Evolutionary conservation across 2,329 filamentous ascomycete species (phyloP), one percentile per base, ranked within the genome.

Genomic region (Ophiostoma novo-ulmi): DNA sequence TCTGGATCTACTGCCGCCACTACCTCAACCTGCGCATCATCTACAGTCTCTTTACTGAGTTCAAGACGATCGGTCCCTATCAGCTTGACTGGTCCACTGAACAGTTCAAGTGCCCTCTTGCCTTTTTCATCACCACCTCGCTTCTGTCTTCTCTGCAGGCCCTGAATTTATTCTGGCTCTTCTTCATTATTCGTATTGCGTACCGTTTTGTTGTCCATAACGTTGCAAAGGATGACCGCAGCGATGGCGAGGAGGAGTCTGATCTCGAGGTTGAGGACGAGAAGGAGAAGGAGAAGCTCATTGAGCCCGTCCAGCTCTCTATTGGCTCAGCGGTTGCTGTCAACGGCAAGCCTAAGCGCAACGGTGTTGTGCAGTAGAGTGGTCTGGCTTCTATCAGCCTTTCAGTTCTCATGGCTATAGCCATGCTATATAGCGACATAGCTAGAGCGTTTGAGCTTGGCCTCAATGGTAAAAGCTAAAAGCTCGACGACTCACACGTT

Each of bases 1-100:
- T 90, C 72, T 98, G 94, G 94, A 88, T 93, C 77, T 97, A 98
- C 82, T 83, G 94, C 73, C 92, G 94, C 70, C 94, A 98, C 81
- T 92, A 89, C 81, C 84, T 93, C 78, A 94, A 94, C 81, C 84
- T 94, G 68, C 84, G 85, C 77, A 93, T 95, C 79, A 84, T 95
- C 76, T 88, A 83, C 80, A 91, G 90, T 48, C 85, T 93, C 72
- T 87, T 93, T 76, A 91, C 88, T 75, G 87, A 93, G 77, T 93
- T 92, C 81, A 83, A 85, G 75, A 92, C 89, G 61, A 82, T 94
- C 71, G 91, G 91, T 0, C 89, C 91, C 61, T 94, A 88, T 78
- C 87, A 88, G 77, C 82, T 94, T 73, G 86, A 94, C 82, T 94
- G 91, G 91, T 88, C 85, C 69, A 87, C 86, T 0, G 82, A 89